phyloP scores from a whole-genome alignment of 768 basidiomycete species.

The Trametes punicea region DNA sequence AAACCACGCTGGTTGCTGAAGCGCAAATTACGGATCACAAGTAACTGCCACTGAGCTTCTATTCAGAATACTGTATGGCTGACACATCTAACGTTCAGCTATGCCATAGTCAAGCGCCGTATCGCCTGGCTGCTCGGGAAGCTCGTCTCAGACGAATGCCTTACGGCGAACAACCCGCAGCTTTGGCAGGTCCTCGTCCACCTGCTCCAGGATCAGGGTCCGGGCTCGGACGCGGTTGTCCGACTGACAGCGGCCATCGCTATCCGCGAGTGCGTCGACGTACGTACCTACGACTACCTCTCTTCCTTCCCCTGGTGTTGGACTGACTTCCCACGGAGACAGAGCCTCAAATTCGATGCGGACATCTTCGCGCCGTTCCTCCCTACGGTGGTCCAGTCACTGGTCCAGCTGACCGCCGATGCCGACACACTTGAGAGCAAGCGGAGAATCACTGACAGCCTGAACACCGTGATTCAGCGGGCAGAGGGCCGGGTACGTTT shows the following conservation, averaged over 20 bases:
- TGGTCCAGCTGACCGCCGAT: conserved; percentile 69
- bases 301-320: neutral
- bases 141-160: conserved; percentile 73
- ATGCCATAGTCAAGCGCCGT: conserved; percentile 89
- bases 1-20: conserved; percentile 56
- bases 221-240: conserved; percentile 79
- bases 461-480: conserved; percentile 67
- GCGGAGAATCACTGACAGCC: conserved; percentile 61
- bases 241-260: conserved; percentile 81
- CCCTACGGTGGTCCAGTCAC: conserved; percentile 52
- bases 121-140: conserved; percentile 93
- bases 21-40: conserved; percentile 54
- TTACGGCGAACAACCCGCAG: conserved; percentile 52
- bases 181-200: conserved; percentile 83
- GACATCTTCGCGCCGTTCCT: conserved; percentile 69
- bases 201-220: conserved; percentile 64
- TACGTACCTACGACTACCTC: conserved; percentile 39
- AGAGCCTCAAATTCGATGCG: conserved; percentile 66
- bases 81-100: conserved; percentile 43
- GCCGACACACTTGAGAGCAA: conserved; percentile 76
- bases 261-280: conserved; percentile 80
- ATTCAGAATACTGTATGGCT: conserved; percentile 5
- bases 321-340: neutral
- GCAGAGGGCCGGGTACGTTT: conserved; percentile 33
- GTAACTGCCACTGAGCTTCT: conserved; percentile 36